Conservation (phyloP, 768 basidiomycete genomes). For the Ephemerocybe angulata region DNA sequence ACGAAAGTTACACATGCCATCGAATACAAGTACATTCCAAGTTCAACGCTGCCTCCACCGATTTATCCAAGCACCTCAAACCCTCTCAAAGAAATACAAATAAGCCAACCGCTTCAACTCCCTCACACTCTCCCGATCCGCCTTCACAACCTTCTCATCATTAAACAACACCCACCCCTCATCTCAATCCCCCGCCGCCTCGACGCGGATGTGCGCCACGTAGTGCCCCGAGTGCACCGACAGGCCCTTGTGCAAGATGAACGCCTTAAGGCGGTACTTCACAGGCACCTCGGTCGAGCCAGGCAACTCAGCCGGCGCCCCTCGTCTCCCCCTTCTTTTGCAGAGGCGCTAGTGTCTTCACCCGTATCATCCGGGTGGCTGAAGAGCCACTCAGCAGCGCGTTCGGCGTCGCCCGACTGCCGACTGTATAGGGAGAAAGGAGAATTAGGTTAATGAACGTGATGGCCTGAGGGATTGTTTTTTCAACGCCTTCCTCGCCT, state of each 20-base stretch:
- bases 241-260: conserved; percentile 95
- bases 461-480: conserved; percentile 31
- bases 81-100: conserved; percentile 86
- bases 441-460: neutral
- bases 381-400: conserved; percentile 96
- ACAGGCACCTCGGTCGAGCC: conserved; percentile 54
- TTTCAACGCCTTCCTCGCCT: conserved; percentile 81
- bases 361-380: conserved; percentile 86
- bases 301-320: conserved; percentile 20
- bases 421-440: neutral
- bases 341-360: too few species aligned
- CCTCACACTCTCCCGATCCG: too few species aligned
- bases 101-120: conserved; percentile 84
- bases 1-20: too few species aligned
- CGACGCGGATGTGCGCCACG: too few species aligned
- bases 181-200: conserved; percentile 29
- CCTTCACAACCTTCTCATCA: conserved; percentile 94
- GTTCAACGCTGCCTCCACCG: too few species aligned
- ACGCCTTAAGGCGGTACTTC: conserved; percentile 86
- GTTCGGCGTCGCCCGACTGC: conserved; percentile 71
- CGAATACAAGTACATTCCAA: too few species aligned
- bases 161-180: conserved; percentile 86
- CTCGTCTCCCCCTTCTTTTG: too few species aligned
- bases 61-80: conserved; percentile 18
- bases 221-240: conserved; percentile 94